Evolutionary conservation across 352 stramenopile genomes (phyloP).

Genomic region (Phytophthora colocasiae): DNA sequence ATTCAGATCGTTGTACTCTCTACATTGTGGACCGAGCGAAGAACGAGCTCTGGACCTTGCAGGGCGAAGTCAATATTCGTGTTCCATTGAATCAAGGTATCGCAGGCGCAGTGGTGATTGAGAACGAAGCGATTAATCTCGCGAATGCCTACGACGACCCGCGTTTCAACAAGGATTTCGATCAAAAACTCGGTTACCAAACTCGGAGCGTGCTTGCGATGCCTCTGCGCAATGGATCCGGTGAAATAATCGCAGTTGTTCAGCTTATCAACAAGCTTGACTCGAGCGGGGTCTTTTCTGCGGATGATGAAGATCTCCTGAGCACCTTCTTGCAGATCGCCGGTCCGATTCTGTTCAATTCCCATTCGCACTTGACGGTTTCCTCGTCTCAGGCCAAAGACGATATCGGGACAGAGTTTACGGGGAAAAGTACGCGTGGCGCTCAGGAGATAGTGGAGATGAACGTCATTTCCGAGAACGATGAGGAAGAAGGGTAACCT

Average conservation of each 20-base stretch:
- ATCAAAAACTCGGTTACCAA: slow-evolving; percentile 88
- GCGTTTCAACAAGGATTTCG: slow-evolving; percentile 91
- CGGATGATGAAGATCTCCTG: slow-evolving; percentile 90
- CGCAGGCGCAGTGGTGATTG: slow-evolving; percentile 73
- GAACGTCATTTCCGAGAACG: slow-evolving; percentile 85
- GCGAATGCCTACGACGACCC: slow-evolving; percentile 88
- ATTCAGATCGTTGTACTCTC: slow-evolving; percentile 92
- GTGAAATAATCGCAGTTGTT: slow-evolving; percentile 86
- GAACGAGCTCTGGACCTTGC: slow-evolving; percentile 91
- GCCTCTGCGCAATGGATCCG: slow-evolving; percentile 79
- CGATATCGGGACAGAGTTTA: slow-evolving; percentile 62
- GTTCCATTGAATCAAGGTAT: slow-evolving; percentile 90
- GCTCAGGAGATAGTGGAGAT: slow-evolving; percentile 71
- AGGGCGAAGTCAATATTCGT: slow-evolving; percentile 90
- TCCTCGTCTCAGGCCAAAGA: slow-evolving; percentile 53
- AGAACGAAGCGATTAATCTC: slow-evolving; percentile 82
- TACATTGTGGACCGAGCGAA: slow-evolving; percentile 93
- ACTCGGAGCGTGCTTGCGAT: slow-evolving; percentile 90
- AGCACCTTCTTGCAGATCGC: slow-evolving; percentile 90
- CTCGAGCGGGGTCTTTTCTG: slow-evolving; percentile 74
- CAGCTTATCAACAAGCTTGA: slow-evolving; percentile 92
- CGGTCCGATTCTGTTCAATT: slow-evolving; percentile 88
- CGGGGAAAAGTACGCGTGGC: slow-evolving; percentile 49
- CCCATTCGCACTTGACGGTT: slow-evolving; percentile 76
- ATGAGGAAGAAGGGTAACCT: slow-evolving; percentile 66